Percentiles rank a stretch among this genome's conserved stretches.
Evolutionary conservation across 331 rosid species (phyloP).

Genomic region (Stylosanthes scabra): DNA sequence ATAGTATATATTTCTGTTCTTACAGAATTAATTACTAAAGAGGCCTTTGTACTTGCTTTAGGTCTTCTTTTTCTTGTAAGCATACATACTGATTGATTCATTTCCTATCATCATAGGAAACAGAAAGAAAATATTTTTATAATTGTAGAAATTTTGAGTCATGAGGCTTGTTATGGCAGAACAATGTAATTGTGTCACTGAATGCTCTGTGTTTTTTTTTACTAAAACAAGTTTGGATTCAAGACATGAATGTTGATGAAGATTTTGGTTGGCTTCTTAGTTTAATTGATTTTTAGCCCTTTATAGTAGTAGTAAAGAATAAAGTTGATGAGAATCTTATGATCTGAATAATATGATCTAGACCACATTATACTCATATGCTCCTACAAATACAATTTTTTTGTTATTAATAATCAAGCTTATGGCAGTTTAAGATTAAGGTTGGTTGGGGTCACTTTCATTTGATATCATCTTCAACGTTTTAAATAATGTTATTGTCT

Average conservation of each 20-base stretch:
- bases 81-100: constrained; percentile 36
- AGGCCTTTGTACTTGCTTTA: constrained; percentile 11
- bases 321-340: constrained; percentile 42
- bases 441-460: background rate
- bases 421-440: too few relatives aligned
- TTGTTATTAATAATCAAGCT: background rate
- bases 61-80: constrained; percentile 37
- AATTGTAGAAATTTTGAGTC: constrained; percentile 38
- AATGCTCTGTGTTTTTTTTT: too few relatives aligned
- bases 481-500: too few relatives aligned
- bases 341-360: constrained; percentile 30
- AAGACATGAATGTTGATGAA: constrained; percentile 41
- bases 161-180: background rate
- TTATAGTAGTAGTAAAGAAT: constrained; percentile 30
- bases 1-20: background rate
- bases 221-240: constrained; percentile 22
- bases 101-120: constrained; percentile 31
- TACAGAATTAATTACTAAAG: background rate
- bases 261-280: constrained; percentile 33
- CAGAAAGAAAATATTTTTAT: constrained; percentile 14
- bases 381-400: constrained; percentile 1
- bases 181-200: background rate
- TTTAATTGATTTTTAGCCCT: constrained; percentile 43
- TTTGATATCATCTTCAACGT: too few relatives aligned
- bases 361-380: constrained; percentile 35